Conservation (phyloP, 805 yeast genomes). For the Candida ficus region DNA sequence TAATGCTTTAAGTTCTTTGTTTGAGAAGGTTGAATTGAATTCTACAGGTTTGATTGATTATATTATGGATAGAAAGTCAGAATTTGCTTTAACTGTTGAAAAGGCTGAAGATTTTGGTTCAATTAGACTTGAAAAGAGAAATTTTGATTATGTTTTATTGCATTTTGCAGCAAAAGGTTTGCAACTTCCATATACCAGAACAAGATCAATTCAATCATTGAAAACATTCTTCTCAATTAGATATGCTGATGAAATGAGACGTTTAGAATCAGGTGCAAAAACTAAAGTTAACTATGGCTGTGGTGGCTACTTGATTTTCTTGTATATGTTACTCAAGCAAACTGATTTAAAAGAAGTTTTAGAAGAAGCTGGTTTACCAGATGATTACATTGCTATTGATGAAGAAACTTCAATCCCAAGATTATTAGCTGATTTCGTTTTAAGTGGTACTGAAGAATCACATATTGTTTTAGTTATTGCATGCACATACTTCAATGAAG, state of each 20-base stretch:
- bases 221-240: conserved; percentile 39
- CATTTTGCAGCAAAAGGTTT: conserved; percentile 51
- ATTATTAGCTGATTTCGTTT: conserved; percentile 27
- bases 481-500: conserved; percentile 27
- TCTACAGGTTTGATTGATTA: conserved; percentile 23
- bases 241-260: conserved; percentile 28
- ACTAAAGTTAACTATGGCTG: conserved; percentile 6
- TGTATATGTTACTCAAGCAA: conserved; percentile 31
- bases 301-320: conserved; percentile 28
- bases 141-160: conserved; percentile 48
- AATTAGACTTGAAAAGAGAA: conserved; percentile 35
- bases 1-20: conserved; percentile 30
- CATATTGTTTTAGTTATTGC: conserved; percentile 31
- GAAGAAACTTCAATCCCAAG: conserved; percentile 35
- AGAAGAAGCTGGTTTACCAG: conserved; percentile 31
- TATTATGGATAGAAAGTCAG: conserved; percentile 23
- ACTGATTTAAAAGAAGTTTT: conserved; percentile 32
- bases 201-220: conserved; percentile 41
- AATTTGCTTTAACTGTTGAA: conserved; percentile 37
- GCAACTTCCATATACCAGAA: conserved; percentile 50
- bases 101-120: conserved; percentile 39
- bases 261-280: conserved; percentile 13
- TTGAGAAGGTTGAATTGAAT: conserved; percentile 26
- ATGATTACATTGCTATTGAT: conserved; percentile 28
- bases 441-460: conserved; percentile 26